phyloP scores from a whole-genome alignment of 495 filamentous ascomycete genomes.

The Zalerion maritima region DNA sequence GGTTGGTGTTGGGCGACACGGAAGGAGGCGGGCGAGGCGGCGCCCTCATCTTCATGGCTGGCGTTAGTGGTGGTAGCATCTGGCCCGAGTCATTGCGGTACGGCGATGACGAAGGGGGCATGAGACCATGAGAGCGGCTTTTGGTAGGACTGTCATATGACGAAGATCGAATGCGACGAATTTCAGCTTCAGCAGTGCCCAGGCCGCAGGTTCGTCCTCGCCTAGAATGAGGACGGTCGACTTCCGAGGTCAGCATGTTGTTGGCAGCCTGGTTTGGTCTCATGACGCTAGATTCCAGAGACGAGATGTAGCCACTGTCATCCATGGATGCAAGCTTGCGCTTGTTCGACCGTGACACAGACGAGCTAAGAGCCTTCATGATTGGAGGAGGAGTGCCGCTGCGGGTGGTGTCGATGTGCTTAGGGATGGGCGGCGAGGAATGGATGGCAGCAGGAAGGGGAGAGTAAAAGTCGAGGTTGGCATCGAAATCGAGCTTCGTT shows the following conservation, averaged over 20 bases:
- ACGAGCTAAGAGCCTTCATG: constrained; percentile 42
- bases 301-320: constrained; percentile 95
- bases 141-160: constrained; percentile 85
- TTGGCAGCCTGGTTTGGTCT: constrained; percentile 45
- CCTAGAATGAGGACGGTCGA: constrained; percentile 64
- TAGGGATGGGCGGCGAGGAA: constrained; percentile 79
- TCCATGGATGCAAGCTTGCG: constrained; percentile 64
- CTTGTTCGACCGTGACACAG: constrained; percentile 46
- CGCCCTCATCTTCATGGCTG: constrained; percentile 70
- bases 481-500: constrained; percentile 31
- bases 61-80: constrained; percentile 71
- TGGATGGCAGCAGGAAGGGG: constrained; percentile 39
- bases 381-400: constrained; percentile 65
- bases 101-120: constrained; percentile 38
- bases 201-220: constrained; percentile 71
- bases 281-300: constrained; percentile 84
- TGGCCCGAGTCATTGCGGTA: constrained; percentile 44
- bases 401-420: constrained; percentile 41
- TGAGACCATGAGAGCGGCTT: constrained; percentile 34
- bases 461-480: constrained; percentile 51
- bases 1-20: constrained; percentile 84
- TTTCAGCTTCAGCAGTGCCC: constrained; percentile 95
- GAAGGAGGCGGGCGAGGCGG: constrained; percentile 72
- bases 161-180: constrained; percentile 81
- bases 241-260: constrained; percentile 54